A percentile compares a stretch with the other conserved stretches of the same genome.
Evolutionary conservation across 768 basidiomycete genomes (phyloP).

Genomic region (Mycena olivaceomarginata): DNA sequence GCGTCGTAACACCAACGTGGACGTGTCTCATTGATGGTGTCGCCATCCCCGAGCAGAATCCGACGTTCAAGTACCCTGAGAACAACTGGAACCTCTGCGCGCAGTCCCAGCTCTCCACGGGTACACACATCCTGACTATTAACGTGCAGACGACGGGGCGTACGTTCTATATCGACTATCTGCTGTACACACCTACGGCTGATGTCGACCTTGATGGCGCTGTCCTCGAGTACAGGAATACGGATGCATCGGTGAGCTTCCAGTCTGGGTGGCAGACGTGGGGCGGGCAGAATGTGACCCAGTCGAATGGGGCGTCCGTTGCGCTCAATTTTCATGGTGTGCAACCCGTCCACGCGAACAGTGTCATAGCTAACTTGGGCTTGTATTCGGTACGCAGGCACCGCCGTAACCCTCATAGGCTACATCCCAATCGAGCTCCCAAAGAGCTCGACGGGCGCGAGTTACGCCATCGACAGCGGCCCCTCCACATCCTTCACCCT

Average conservation of each 20-base stretch:
- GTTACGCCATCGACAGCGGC: not conserved
- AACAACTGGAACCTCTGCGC: slow-evolving; percentile 1
- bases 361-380: not conserved
- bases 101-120: not conserved
- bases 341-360: not conserved
- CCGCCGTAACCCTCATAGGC: not conserved
- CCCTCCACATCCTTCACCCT: not conserved
- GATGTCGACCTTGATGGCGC: not conserved
- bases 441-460: not conserved
- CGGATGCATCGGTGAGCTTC: not conserved
- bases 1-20: not conserved
- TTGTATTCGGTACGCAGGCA: not conserved
- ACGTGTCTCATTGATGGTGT: not conserved
- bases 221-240: not conserved
- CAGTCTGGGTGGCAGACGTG: not conserved
- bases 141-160: not conserved
- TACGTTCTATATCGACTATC: not conserved
- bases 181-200: not conserved
- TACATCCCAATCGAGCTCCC: not conserved
- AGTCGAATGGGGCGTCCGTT: not conserved
- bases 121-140: not conserved
- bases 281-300: not conserved
- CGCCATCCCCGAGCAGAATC: not conserved
- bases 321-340: not conserved
- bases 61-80: not conserved